Evolutionary conservation across 495 filamentous ascomycete genomes (phyloP).

Genomic region (Neurospora discreta): DNA sequence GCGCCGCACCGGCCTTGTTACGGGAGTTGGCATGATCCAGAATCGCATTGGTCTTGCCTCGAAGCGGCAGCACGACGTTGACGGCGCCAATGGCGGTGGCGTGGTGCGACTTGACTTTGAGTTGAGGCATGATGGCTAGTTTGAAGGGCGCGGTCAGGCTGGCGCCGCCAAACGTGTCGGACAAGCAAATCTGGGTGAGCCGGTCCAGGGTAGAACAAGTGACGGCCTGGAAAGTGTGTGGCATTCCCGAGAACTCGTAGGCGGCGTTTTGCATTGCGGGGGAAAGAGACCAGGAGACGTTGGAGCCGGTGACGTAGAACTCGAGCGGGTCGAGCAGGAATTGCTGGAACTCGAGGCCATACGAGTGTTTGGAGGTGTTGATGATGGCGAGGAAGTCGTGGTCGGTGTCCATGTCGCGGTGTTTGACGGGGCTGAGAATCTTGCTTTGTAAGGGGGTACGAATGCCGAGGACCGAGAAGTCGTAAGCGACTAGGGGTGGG

Average conservation of each 20-base stretch:
- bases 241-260: constrained; percentile 58
- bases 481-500: constrained; percentile 59
- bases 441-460: constrained; percentile 57
- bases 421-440: constrained; percentile 58
- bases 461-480: constrained; percentile 55
- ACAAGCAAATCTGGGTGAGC: constrained; percentile 49
- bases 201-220: constrained; percentile 52
- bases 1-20: constrained; percentile 51
- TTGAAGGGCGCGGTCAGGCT: constrained; percentile 69
- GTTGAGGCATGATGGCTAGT: constrained; percentile 54
- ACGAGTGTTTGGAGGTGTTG: constrained; percentile 36
- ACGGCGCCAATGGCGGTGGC: constrained; percentile 72
- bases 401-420: constrained; percentile 48
- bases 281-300: constrained; percentile 63
- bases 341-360: constrained; percentile 43
- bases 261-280: constrained; percentile 75
- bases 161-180: constrained; percentile 61
- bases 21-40: constrained; percentile 55
- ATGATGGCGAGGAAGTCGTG: constrained; percentile 32
- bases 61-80: constrained; percentile 70
- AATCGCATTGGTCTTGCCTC: constrained; percentile 46
- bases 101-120: constrained; percentile 61
- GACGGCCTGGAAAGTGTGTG: constrained; percentile 57
- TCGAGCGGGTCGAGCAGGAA: constrained; percentile 53
- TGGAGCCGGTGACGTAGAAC: constrained; percentile 65